Percentiles rank a stretch among this genome's conserved stretches.
Conservation (phyloP, 31 red algal genomes). For the Odonthalia washingtoniensis region DNA sequence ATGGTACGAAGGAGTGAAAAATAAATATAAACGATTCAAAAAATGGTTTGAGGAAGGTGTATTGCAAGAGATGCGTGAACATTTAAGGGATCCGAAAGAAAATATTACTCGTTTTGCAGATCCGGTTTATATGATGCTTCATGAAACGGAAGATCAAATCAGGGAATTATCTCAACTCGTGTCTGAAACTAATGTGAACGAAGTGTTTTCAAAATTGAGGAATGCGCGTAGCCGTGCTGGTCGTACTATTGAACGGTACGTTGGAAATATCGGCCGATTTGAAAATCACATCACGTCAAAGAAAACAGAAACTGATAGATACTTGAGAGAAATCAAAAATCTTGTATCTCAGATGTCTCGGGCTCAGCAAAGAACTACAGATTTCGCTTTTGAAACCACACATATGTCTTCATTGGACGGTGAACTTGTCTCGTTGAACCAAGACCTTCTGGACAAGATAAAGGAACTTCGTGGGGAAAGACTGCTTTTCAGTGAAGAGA, state of each 20-base stretch:
- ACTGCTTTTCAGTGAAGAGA: not conserved
- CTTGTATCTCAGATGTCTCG: slow-evolving; percentile 17
- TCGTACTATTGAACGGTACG: not conserved
- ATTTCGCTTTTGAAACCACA: slow-evolving; percentile 48
- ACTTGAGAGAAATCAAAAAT: slow-evolving; percentile 43
- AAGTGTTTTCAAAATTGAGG: slow-evolving; percentile 22
- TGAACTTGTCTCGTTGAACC: slow-evolving; percentile 32
- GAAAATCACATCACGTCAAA: slow-evolving; percentile 42
- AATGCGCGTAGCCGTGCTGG: slow-evolving; percentile 7
- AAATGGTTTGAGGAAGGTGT: slow-evolving; percentile 23
- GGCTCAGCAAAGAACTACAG: slow-evolving; percentile 23
- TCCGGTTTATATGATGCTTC: slow-evolving; percentile 29
- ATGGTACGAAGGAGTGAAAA: not conserved
- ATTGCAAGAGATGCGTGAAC: not conserved
- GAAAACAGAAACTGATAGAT: slow-evolving; percentile 38
- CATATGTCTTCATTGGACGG: slow-evolving; percentile 33
- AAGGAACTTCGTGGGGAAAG: not conserved
- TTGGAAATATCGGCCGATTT: slow-evolving; percentile 10
- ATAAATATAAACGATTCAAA: slow-evolving; percentile 16
- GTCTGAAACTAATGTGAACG: slow-evolving; percentile 12
- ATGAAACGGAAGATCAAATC: not conserved
- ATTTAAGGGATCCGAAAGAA: slow-evolving; percentile 33
- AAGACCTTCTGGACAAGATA: slow-evolving; percentile 29
- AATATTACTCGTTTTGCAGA: slow-evolving; percentile 30
- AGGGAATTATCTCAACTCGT: not conserved